Evolutionary conservation across 352 stramenopile species (phyloP).

Genomic region (Globisporangium okanoganense): DNA sequence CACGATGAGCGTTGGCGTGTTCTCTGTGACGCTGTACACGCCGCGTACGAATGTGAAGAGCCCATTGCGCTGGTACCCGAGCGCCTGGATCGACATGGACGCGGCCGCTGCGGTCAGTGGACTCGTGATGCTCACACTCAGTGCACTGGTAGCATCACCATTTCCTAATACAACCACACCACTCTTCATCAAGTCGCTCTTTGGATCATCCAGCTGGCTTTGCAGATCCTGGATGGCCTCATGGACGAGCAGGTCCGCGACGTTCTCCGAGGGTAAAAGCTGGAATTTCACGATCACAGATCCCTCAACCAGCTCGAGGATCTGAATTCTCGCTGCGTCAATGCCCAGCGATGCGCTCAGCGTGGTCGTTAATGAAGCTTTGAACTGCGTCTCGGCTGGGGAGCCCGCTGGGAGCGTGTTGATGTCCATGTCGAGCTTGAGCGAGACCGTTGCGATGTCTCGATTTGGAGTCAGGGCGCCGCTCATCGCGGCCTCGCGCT

Average conservation of each 20-base stretch:
- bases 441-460: slow-evolving; percentile 40
- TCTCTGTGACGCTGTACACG: slow-evolving; percentile 60
- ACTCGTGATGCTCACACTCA: slow-evolving; percentile 29
- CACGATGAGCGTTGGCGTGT: slow-evolving; percentile 32
- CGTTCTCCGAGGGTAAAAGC: slow-evolving; percentile 41
- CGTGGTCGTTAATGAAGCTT: slow-evolving; percentile 29
- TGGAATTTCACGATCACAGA: slow-evolving; percentile 70
- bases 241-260: slow-evolving; percentile 41
- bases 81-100: slow-evolving; percentile 32
- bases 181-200: slow-evolving; percentile 31
- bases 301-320: slow-evolving; percentile 41
- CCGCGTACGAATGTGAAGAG: slow-evolving; percentile 57
- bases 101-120: slow-evolving; percentile 9
- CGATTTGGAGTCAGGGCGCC: slow-evolving; percentile 37
- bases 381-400: slow-evolving; percentile 45
- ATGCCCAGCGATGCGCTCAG: slow-evolving; percentile 43
- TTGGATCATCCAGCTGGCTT: slow-evolving; percentile 33
- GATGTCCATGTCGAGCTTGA: slow-evolving; percentile 66
- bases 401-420: slow-evolving; percentile 44
- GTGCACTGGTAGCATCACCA: slow-evolving; percentile 26
- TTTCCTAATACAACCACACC: slow-evolving; percentile 21
- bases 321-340: slow-evolving; percentile 43
- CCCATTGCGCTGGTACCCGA: slow-evolving; percentile 55
- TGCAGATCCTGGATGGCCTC: slow-evolving; percentile 44
- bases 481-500: slow-evolving; percentile 22